Conservation (phyloP, 2,329 filamentous ascomycete genomes). For the Fusarium sp. region DNA sequence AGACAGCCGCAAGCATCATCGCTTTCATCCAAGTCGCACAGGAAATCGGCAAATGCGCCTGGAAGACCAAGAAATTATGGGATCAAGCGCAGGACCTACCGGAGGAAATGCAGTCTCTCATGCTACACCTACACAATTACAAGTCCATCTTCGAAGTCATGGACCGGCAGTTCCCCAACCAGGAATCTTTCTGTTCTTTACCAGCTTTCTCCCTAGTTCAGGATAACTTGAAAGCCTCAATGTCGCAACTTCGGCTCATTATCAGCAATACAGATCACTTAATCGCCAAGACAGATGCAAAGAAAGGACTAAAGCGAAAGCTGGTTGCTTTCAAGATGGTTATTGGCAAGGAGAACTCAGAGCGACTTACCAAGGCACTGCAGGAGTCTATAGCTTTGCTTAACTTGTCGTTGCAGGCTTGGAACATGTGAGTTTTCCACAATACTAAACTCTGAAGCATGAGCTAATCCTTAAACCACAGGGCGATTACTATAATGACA, state of each 20-base stretch:
- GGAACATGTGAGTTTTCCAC: conserved; percentile 32
- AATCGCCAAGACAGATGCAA: conserved; percentile 13
- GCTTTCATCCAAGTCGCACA: conserved; percentile 42
- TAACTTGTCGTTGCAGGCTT: conserved; percentile 28
- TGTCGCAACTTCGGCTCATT: conserved; percentile 24
- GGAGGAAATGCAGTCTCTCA: conserved; percentile 30
- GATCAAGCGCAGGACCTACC: conserved; percentile 42
- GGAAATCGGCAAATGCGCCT: conserved; percentile 35
- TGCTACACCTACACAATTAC: conserved; percentile 31
- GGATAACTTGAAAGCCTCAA: conserved; percentile 15
- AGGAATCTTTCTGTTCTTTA: not conserved
- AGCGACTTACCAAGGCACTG: conserved; percentile 29
- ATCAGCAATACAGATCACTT: conserved; percentile 30
- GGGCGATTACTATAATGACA: conserved; percentile 31
- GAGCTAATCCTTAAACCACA: conserved; percentile 1
- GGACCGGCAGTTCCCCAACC: conserved; percentile 20
- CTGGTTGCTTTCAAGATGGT: conserved; percentile 32
- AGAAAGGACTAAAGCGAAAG: conserved; percentile 29
- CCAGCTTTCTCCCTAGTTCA: conserved; percentile 1
- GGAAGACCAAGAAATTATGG: conserved; percentile 41
- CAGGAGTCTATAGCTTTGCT: conserved; percentile 28
- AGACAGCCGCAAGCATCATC: conserved; percentile 36
- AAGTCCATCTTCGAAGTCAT: conserved; percentile 31
- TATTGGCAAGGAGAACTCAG: conserved; percentile 34
- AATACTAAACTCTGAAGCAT: not conserved